These are phyloP conservation scores for Pisolithus orientalis DNA, from an alignment of 768 basidiomycete genomes.

Conservation along the genomic window DNA sequence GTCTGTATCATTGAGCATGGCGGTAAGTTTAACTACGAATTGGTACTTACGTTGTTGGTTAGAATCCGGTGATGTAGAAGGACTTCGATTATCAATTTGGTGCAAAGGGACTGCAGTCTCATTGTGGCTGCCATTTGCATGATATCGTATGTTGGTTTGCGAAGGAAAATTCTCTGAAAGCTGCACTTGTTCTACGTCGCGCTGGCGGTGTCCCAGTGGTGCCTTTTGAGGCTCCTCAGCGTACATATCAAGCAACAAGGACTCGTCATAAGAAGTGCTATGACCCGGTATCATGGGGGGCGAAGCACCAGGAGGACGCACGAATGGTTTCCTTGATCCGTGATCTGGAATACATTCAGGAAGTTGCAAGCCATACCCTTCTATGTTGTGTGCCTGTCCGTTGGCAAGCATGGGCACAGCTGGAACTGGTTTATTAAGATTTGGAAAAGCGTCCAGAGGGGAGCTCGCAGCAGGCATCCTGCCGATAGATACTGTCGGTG, in stretches of 20 bases:
- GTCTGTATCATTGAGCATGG: constrained; percentile 3
- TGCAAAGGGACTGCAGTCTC: constrained; percentile 10
- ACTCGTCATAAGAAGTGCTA: constrained; percentile 17
- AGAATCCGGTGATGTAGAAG: constrained; percentile 16
- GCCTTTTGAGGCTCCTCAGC: constrained; percentile 11
- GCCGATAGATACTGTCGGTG: constrained; percentile 8
- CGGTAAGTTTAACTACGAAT: not conserved
- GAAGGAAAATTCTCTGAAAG: constrained; percentile 10
- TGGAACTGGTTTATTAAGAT: constrained; percentile 27
- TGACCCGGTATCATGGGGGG: constrained; percentile 23
- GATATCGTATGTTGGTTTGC: constrained; percentile 7
- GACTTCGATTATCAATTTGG: constrained; percentile 14
- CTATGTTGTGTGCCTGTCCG: constrained; percentile 4
- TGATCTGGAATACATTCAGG: constrained; percentile 8
- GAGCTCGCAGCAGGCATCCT: constrained; percentile 7
- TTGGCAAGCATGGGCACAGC: constrained; percentile 17
- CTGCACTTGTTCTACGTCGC: constrained; percentile 14
- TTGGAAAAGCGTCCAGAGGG: constrained; percentile 15
- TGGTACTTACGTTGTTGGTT: constrained; percentile 16
- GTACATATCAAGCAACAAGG: constrained; percentile 18
- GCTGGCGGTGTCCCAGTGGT: constrained; percentile 18
- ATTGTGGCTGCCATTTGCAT: constrained; percentile 9
- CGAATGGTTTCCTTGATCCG: constrained; percentile 14
- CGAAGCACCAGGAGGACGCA: constrained; percentile 24
- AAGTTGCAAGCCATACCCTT: constrained; percentile 2